Percentiles rank a stretch among this genome's conserved stretches.
Evolutionary conservation across 73 alveolate genomes (phyloP).

Genomic region (Effrenium voratum): DNA sequence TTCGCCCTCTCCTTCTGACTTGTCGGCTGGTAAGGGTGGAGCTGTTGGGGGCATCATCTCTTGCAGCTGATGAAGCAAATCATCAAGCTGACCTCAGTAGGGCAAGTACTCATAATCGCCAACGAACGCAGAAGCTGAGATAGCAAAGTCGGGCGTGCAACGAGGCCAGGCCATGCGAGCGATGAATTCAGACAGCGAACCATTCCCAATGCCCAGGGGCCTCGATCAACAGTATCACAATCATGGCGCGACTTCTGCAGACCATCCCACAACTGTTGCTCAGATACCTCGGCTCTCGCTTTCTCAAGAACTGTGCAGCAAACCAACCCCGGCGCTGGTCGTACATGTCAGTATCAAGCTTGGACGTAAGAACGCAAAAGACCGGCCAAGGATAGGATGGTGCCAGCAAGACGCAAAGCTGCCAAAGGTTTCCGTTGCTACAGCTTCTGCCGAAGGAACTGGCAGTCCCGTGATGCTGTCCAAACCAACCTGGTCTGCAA

Average conservation of each 20-base stretch:
- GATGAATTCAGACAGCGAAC: background rate
- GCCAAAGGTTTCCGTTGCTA: background rate
- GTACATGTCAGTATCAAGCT: too few relatives aligned
- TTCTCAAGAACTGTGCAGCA: too few relatives aligned
- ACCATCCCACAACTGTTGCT: slow-evolving; percentile 80
- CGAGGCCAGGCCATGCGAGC: background rate
- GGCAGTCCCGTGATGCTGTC: slow-evolving; percentile 45
- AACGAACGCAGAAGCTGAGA: background rate
- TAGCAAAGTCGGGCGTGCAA: background rate
- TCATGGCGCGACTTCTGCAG: slow-evolving; percentile 49
- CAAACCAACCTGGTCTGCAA: background rate
- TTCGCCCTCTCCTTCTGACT: too few relatives aligned
- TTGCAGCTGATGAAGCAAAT: slow-evolving; percentile 51
- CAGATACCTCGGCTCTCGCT: slow-evolving; percentile 35
- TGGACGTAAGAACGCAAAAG: too few relatives aligned
- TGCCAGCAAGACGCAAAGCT: background rate
- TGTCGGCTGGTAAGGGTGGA: too few relatives aligned
- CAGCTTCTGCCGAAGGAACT: background rate
- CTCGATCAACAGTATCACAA: slow-evolving; percentile 72
- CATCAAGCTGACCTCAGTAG: slow-evolving; percentile 41
- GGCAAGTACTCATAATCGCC: background rate
- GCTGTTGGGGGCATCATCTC: slow-evolving; percentile 55
- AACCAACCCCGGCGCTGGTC: too few relatives aligned
- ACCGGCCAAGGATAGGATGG: too few relatives aligned
- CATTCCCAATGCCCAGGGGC: background rate